Evolutionary conservation across 2,329 filamentous ascomycete species (phyloP), one percentile per base, ranked within the genome.

Genomic region (Cryphonectria naterciae): DNA sequence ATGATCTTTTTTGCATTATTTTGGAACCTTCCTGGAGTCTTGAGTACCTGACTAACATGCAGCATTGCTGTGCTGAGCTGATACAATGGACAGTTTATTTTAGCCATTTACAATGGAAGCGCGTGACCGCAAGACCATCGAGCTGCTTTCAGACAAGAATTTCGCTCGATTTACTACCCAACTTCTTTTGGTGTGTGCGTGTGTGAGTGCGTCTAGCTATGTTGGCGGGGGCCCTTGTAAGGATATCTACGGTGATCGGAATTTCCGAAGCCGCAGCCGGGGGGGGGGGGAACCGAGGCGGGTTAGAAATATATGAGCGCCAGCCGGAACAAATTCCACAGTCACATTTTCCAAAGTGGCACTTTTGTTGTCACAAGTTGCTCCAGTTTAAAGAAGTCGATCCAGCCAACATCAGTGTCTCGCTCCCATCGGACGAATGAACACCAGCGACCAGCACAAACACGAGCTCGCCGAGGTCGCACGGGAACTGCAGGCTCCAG

Each of bases 401-500:
- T 67, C 25, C 49, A 37, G 65, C 65, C 65, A 39, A 58, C 15
- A 19, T 46, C 56, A 63, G 41, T 19, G 17, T 25, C 22, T 60
- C 7, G 54, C 10, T 19, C 66, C 25, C 54, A 61, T 67, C 49
- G 67, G 61, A 61, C 62, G 61, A 69, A 58, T 69, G 41, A 35
- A 35, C 46, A 11, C 37, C 39, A 60, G 37, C 63, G 41, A 61
- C 49, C 37, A 67, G n/a, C 22, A 25, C 43, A 32, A 70, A 70
- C 68, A 70, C 64, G 68, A 70, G 68, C 35, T 70, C 41, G 17
- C 35, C 43, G 43, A 32, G 56, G 68, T 70, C 41, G 32, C 56
- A 70, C 64, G 15, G 64, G 56, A 11, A 25, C 39, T 63, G 68
- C 68, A 67, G 64, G 58, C 58, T 37, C 65, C 58, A 67, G 65